Evolutionary conservation across 306 rosid genomes (phyloP).

Genomic region (Dryas alaskensis): DNA sequence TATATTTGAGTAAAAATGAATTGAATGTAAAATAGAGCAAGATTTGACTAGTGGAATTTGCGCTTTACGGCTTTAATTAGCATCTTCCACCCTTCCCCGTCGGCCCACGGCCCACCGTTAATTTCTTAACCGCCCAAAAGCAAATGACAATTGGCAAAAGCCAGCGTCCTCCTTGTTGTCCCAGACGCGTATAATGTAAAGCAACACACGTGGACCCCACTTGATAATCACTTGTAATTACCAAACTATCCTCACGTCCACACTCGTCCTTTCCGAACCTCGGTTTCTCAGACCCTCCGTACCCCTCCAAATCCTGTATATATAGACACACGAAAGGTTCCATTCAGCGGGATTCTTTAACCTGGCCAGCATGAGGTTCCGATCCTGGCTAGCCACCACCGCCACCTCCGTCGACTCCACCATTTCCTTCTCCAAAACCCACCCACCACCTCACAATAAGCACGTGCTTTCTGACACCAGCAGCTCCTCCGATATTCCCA

Average conservation of each 20-base stretch:
- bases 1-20: too few species aligned
- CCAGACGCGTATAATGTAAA: background rate
- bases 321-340: background rate
- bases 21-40: too few species aligned
- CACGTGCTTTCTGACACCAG: slow-evolving; percentile 28
- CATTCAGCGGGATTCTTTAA: background rate
- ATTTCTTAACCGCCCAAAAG: background rate
- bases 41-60: too few species aligned
- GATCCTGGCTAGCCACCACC: slow-evolving; percentile 36
- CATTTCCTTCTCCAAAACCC: slow-evolving; percentile 20
- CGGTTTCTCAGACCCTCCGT: background rate
- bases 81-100: background rate
- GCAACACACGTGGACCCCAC: background rate
- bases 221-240: background rate
- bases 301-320: background rate
- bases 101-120: background rate
- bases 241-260: background rate
- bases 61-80: background rate
- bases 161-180: background rate
- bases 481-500: slow-evolving; percentile 31
- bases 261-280: background rate
- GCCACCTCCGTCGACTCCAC: slow-evolving; percentile 30
- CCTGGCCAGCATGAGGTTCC: slow-evolving; percentile 32
- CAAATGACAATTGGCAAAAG: slow-evolving; percentile 16
- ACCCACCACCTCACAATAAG: slow-evolving; percentile 1